These are phyloP conservation scores for Hyparrhenia diplandra DNA, from an alignment of 176 grass and related monocot species.

Conservation along the genomic window DNA sequence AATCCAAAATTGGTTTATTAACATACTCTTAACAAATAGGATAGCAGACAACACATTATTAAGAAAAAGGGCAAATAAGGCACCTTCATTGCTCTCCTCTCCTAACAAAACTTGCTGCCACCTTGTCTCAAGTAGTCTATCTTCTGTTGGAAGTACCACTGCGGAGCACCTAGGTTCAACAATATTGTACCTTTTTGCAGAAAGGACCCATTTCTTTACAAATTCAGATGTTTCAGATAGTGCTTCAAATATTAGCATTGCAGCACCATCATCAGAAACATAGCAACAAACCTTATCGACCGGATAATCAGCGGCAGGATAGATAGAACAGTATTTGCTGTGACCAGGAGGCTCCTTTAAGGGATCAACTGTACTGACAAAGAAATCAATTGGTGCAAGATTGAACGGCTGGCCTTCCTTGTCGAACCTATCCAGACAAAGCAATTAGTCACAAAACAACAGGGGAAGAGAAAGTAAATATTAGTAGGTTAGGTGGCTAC, in stretches of 20 bases:
- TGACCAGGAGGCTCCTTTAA: slow-evolving; percentile 91
- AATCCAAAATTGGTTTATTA: slow-evolving; percentile 2
- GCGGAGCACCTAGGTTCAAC: slow-evolving; percentile 68
- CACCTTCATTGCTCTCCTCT: slow-evolving; percentile 93
- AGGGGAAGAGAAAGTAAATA: slow-evolving; percentile 11
- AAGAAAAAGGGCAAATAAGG: not conserved
- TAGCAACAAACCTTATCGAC: slow-evolving; percentile 91
- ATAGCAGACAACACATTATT: not conserved
- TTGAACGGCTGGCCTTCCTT: slow-evolving; percentile 74
- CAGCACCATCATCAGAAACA: slow-evolving; percentile 97
- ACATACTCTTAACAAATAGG: slow-evolving; percentile 20
- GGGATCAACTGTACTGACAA: slow-evolving; percentile 93
- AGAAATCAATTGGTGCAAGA: slow-evolving; percentile 77
- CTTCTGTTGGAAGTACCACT: slow-evolving; percentile 85
- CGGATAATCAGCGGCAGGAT: slow-evolving; percentile 81
- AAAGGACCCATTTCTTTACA: slow-evolving; percentile 98
- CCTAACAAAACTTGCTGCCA: slow-evolving; percentile 60
- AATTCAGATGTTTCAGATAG: slow-evolving; percentile 96
- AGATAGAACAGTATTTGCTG: slow-evolving; percentile 92
- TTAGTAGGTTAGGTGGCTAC: not conserved
- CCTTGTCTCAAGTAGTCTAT: slow-evolving; percentile 82
- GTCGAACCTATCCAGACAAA: slow-evolving; percentile 69
- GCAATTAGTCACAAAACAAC: slow-evolving; percentile 1
- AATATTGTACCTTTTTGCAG: slow-evolving; percentile 73
- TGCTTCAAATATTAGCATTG: slow-evolving; percentile 91